Evolutionary conservation across 2,329 filamentous ascomycete genomes (phyloP), one percentile per base, ranked within the genome.

Genomic region (Stachybotrys elegans): DNA sequence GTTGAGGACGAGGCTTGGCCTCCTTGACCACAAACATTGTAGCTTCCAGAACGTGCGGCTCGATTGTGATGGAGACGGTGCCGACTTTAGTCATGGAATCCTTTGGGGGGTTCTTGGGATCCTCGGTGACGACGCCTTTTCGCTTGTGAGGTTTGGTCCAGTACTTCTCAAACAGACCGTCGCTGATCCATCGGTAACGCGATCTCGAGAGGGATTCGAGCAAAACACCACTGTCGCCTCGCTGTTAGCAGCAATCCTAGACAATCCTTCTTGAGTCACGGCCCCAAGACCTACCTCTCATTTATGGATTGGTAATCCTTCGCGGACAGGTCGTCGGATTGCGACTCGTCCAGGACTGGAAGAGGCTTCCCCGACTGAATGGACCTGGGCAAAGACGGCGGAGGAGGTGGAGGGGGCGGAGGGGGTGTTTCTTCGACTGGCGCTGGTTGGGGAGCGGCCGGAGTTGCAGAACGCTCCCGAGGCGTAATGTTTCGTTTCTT

Each of bases 41-140:
- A 14, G 86, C 86, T 52, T 90, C 85, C 53, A 93, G 80, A 35
- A 86, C 78, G 58, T 93, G 86, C 36, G 88, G 88, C 61, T 91
- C 88, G 47, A 91, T 81, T 19, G 81, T 84, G 49, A 94, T 81
- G 25, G 82, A 82, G 49, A 87, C 82, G 52, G 78, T 78, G 53
- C 88, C 88, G 19, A 88, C 76, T 61, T 83, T 86, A 51, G 76
- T 71, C 81, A 89, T 88, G 49, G 76, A 81, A 37, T 88, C 78
- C 62, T 86, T 82, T 49, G 82, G 67, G 2, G 83, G 83, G 54
- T 87, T 86, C 52, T 81, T 80, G 6, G 76, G 71, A 42, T 83
- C 78, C 53, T 84, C 82, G 43, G 76, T 74, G 20, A 81, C 62
- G 3, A 78, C 76, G 35, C 83, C 81, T 61, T 84, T 87, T 49